phyloP scores from a whole-genome alignment of 768 basidiomycete species.

The Russula olivacea region DNA sequence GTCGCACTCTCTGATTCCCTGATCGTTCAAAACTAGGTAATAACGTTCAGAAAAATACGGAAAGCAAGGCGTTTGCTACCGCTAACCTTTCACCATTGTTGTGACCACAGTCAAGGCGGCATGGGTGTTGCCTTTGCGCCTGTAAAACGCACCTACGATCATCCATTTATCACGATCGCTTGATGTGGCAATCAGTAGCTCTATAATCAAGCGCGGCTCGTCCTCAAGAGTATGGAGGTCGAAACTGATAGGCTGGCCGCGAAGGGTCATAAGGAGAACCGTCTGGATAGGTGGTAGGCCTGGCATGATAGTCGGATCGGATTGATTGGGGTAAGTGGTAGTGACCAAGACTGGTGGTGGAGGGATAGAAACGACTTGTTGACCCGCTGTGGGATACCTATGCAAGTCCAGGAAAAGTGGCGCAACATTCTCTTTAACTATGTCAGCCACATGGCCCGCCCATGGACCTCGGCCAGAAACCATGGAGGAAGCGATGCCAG shows the following conservation, averaged over 20 bases:
- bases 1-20: conserved; percentile 34
- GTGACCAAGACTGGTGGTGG: neutral
- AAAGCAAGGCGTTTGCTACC: neutral
- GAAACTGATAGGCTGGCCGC: conserved; percentile 27
- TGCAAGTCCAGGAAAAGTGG: neutral
- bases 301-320: neutral
- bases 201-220: conserved; percentile 43
- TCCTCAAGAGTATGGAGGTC: conserved; percentile 41
- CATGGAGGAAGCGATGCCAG: neutral
- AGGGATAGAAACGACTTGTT: neutral
- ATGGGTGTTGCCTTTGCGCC: conserved; percentile 41
- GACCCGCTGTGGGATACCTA: neutral
- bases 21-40: conserved; percentile 37
- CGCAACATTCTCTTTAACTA: neutral
- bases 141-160: conserved; percentile 48
- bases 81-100: conserved; percentile 45
- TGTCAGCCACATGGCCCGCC: neutral
- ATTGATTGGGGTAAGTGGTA: neutral
- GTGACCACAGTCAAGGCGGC: conserved; percentile 42
- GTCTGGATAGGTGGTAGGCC: conserved; percentile 19
- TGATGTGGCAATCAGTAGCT: conserved; percentile 39
- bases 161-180: conserved; percentile 53
- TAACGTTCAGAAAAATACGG: neutral
- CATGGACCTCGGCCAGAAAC: neutral
- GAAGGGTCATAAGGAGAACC: conserved; percentile 17